Evolutionary conservation across 129 eudicot genomes (phyloP).

Genomic region (Tagetes erecta): DNA sequence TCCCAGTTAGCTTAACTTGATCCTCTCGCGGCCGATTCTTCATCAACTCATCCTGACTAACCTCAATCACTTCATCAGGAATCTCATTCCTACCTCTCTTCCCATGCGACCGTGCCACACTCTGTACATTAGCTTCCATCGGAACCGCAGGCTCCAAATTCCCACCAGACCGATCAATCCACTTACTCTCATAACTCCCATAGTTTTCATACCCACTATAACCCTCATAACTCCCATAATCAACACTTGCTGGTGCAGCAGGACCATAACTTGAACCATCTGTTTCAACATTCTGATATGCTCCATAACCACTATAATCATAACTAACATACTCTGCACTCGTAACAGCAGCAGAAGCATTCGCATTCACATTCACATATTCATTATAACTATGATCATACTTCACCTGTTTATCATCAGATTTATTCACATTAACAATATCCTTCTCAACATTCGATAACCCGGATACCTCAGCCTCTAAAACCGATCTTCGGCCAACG

Average conservation of each 20-base stretch:
- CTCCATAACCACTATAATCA: conserved; percentile 40
- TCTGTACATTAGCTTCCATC: conserved; percentile 28
- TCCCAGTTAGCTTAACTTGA: conserved; percentile 71
- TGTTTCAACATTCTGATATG: conserved; percentile 34
- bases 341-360: conserved; percentile 5
- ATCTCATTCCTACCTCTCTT: conserved; percentile 78
- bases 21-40: conserved; percentile 89
- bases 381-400: conserved; percentile 3
- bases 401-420: conserved; percentile 15
- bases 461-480: conserved; percentile 45
- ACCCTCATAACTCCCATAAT: conserved; percentile 26
- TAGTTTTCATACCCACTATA: conserved; percentile 45
- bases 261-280: conserved; percentile 43
- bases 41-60: conserved; percentile 91
- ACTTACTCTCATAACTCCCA: conserved; percentile 59
- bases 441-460: conserved; percentile 24
- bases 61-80: conserved; percentile 69
- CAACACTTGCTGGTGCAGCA: conserved; percentile 32
- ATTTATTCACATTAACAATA: background rate
- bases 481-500: conserved; percentile 51
- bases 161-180: conserved; percentile 51
- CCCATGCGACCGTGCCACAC: conserved; percentile 42
- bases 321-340: conserved; percentile 37
- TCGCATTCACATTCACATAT: too few species aligned
- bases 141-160: conserved; percentile 36